These are phyloP conservation scores for Exophiala sp. DNA, from an alignment of 2,329 filamentous ascomycete genomes.

Conservation along the genomic window DNA sequence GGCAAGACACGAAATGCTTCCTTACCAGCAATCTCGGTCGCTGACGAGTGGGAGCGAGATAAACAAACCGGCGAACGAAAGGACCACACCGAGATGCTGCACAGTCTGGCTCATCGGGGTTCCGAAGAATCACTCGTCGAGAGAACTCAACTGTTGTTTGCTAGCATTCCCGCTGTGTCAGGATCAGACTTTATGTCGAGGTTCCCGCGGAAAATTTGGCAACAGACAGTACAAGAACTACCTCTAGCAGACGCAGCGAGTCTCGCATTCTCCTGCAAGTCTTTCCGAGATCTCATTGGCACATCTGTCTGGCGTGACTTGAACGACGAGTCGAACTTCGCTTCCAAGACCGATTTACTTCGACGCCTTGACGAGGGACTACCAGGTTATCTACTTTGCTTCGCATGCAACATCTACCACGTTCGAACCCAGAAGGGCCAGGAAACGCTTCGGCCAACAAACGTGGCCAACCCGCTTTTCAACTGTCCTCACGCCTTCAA, in stretches of 20 bases:
- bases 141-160: slow-evolving; percentile 8
- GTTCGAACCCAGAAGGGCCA: slow-evolving; percentile 50
- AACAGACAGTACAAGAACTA: slow-evolving; percentile 41
- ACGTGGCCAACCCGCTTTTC: slow-evolving; percentile 56
- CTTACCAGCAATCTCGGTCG: slow-evolving; percentile 7
- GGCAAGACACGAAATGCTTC: slow-evolving; percentile 9
- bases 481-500: slow-evolving; percentile 53
- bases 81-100: slow-evolving; percentile 29
- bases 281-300: slow-evolving; percentile 44
- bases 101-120: slow-evolving; percentile 24
- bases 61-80: slow-evolving; percentile 28
- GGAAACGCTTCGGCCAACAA: slow-evolving; percentile 53
- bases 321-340: slow-evolving; percentile 40
- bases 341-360: slow-evolving; percentile 51
- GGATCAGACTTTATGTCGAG: slow-evolving; percentile 38
- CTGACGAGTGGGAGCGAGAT: slow-evolving; percentile 23
- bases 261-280: slow-evolving; percentile 49
- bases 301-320: slow-evolving; percentile 34
- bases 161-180: slow-evolving; percentile 13
- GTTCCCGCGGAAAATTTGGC: slow-evolving; percentile 48
- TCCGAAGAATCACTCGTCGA: slow-evolving; percentile 18
- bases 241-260: slow-evolving; percentile 47
- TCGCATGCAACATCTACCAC: slow-evolving; percentile 56
- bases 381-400: slow-evolving; percentile 58
- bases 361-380: slow-evolving; percentile 48